Conservation (phyloP, 352 stramenopile species). For the Phytopythium kandeliae region DNA sequence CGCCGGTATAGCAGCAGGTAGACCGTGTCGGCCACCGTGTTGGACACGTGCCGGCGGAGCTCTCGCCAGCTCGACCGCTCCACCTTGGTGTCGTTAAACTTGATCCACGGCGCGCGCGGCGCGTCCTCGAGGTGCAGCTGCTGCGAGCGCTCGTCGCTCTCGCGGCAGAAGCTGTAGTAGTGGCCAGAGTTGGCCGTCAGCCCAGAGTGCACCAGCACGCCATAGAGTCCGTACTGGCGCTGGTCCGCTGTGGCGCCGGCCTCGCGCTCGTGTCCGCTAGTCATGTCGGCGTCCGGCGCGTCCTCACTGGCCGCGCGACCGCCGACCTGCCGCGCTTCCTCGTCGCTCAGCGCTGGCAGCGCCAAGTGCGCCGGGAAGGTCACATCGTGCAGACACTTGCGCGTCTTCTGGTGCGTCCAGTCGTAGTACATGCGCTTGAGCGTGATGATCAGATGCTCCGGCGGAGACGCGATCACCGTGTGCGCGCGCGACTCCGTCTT, state of each 20-base stretch:
- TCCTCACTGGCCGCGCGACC: neutral
- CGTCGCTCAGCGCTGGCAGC: constrained; percentile 60
- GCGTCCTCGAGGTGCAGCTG: constrained; percentile 81
- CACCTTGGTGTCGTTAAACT: constrained; percentile 89
- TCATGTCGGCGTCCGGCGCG: constrained; percentile 16
- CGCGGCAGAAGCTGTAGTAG: constrained; percentile 88
- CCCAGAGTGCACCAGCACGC: constrained; percentile 86
- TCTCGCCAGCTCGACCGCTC: constrained; percentile 75
- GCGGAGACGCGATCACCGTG: constrained; percentile 76
- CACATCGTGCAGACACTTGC: constrained; percentile 84
- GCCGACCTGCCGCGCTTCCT: constrained; percentile 30
- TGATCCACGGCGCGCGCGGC: constrained; percentile 80
- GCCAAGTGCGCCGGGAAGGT: constrained; percentile 64
- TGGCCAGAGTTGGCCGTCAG: constrained; percentile 87
- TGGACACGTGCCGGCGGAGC: constrained; percentile 67
- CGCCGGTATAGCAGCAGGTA: constrained; percentile 88
- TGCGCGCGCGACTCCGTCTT: constrained; percentile 82
- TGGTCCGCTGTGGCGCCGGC: too few species aligned
- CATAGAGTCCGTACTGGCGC: constrained; percentile 84
- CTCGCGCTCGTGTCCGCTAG: neutral
- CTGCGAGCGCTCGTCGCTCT: constrained; percentile 60
- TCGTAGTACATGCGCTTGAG: constrained; percentile 90
- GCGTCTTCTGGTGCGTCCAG: constrained; percentile 83
- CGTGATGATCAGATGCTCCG: constrained; percentile 81
- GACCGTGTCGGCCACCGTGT: constrained; percentile 83